phyloP scores from a whole-genome alignment of 202 grass and related monocot species.

The Carex sylvatica region DNA sequence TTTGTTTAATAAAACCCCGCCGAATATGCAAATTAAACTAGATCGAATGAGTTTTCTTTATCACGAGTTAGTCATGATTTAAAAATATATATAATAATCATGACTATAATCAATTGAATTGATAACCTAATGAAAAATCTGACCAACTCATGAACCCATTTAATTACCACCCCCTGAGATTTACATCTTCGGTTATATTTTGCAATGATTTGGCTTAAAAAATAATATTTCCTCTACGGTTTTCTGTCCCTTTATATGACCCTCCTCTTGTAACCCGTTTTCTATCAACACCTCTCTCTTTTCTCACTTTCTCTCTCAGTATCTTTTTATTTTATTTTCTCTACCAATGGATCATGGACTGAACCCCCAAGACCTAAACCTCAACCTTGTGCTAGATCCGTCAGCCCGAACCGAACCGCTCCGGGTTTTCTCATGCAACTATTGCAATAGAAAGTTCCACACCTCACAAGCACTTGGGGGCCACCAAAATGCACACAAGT shows the following conservation, averaged over 20 bases:
- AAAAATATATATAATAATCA: too few relatives aligned
- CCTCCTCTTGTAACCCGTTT: neutral
- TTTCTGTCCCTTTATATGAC: slow-evolving; percentile 13
- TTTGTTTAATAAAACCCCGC: too few relatives aligned
- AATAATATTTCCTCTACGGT: neutral
- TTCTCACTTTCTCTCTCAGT: neutral
- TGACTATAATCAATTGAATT: too few relatives aligned
- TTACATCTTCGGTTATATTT: neutral
- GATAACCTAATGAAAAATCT: too few relatives aligned
- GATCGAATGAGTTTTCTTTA: too few relatives aligned
- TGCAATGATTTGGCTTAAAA: neutral
- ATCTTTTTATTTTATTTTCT: neutral
- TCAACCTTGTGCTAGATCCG: slow-evolving; percentile 57
- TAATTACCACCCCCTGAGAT: too few relatives aligned
- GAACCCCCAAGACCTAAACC: slow-evolving; percentile 47
- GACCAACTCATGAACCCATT: too few relatives aligned
- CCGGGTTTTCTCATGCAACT: slow-evolving; percentile 74
- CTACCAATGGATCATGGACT: slow-evolving; percentile 7
- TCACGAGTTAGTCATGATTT: too few relatives aligned
- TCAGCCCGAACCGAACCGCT: slow-evolving; percentile 1
- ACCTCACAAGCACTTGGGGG: slow-evolving; percentile 83
- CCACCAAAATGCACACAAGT: slow-evolving; percentile 94
- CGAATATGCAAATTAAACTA: too few relatives aligned
- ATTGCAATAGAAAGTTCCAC: slow-evolving; percentile 84
- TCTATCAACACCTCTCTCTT: slow-evolving; percentile 1